Evolutionary conservation across 2,329 filamentous ascomycete species (phyloP).

Genomic region (Chaetoscypha palmicola): DNA sequence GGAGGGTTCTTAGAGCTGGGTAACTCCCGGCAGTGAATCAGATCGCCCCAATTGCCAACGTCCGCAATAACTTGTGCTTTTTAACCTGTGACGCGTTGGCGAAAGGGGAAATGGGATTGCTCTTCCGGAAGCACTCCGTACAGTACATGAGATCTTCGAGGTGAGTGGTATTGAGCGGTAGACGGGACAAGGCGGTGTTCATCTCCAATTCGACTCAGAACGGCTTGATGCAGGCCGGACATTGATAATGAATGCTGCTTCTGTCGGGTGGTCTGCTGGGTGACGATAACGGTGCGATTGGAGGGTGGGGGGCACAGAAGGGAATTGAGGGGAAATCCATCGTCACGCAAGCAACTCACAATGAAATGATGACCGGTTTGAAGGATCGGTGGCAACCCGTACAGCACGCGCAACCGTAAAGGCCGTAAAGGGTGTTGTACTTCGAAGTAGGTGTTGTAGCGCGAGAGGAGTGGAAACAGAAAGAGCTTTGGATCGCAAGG

Average conservation of each 20-base stretch:
- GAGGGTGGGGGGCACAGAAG: slow-evolving; percentile 6
- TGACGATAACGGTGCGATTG: slow-evolving; percentile 21
- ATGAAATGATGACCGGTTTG: not conserved
- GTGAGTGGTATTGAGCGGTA: not conserved
- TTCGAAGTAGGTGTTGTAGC: not conserved
- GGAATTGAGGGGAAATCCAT: not conserved
- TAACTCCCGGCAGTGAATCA: slow-evolving; percentile 4
- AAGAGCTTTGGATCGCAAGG: not conserved
- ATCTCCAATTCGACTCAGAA: slow-evolving; percentile 1
- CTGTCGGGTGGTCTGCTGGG: slow-evolving; percentile 5
- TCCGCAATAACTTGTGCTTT: not conserved
- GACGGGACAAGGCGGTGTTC: not conserved
- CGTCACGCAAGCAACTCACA: slow-evolving; percentile 8
- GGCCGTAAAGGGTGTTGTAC: not conserved
- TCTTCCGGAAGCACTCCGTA: not conserved
- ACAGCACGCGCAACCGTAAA: not conserved
- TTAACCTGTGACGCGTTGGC: not conserved
- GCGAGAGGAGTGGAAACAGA: not conserved
- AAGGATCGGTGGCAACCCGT: not conserved
- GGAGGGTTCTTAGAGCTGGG: not conserved
- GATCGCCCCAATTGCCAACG: not conserved
- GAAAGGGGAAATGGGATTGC: not conserved
- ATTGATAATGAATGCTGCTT: too few species aligned
- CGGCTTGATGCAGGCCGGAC: slow-evolving; percentile 13
- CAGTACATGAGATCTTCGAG: not conserved